Percentiles rank a stretch among this genome's conserved stretches.
Evolutionary conservation across 176 grass and related monocot species (phyloP).

Genomic region (Eragrostis curvula): DNA sequence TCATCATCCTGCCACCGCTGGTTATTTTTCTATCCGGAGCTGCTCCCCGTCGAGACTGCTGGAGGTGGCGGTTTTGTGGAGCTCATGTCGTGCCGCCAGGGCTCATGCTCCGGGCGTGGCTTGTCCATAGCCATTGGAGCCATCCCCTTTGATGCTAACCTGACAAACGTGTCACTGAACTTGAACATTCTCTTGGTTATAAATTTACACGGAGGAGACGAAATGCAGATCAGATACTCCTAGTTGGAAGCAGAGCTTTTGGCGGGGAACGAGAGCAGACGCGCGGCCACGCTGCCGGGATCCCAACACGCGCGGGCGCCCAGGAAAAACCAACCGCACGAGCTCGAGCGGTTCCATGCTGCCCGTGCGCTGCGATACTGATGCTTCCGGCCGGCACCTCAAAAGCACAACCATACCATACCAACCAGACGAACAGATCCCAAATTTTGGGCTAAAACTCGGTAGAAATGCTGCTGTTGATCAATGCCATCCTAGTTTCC

Average conservation of each 20-base stretch:
- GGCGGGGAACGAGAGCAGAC: conserved; percentile 3
- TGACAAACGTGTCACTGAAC: background rate
- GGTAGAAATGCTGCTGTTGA: background rate
- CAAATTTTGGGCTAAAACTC: no score
- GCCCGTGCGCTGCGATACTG: background rate
- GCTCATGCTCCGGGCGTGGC: background rate
- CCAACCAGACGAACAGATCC: background rate
- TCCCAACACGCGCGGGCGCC: background rate
- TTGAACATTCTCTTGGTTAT: background rate
- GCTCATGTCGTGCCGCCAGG: conserved; percentile 14
- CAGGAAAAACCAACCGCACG: background rate
- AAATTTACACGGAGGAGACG: no score
- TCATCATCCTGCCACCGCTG: background rate
- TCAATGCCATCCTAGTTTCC: background rate
- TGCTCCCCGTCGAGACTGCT: background rate
- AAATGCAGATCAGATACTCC: no score
- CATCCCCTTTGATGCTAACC: background rate
- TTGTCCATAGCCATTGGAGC: conserved; percentile 33
- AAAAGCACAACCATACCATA: background rate
- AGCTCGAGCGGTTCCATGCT: conserved; percentile 1
- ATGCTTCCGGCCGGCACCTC: background rate
- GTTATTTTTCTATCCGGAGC: background rate
- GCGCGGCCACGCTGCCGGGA: conserved; percentile 36
- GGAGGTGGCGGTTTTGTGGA: conserved; percentile 9
- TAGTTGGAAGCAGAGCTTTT: background rate